Percentiles rank a stretch among this genome's conserved stretches.
phyloP scores from a whole-genome alignment of 2,329 filamentous ascomycete species.

The Alternaria sp. region DNA sequence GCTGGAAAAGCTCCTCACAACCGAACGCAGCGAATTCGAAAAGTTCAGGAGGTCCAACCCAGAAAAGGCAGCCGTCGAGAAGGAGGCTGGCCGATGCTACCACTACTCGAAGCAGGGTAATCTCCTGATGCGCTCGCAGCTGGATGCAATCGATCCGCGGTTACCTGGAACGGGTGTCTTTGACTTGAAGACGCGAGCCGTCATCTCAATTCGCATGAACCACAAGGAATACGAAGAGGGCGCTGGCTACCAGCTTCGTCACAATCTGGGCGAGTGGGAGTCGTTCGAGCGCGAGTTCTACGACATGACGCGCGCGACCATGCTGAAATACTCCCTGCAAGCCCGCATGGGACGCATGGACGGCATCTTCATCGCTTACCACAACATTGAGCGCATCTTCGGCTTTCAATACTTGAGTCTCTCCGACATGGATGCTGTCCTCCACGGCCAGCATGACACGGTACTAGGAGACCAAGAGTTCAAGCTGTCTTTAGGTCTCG shows the following conservation, averaged over 20 bases:
- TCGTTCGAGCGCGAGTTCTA: conserved; percentile 96
- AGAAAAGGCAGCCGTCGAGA: conserved; percentile 74
- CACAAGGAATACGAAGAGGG: conserved; percentile 73
- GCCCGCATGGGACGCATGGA: conserved; percentile 98
- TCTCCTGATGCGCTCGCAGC: conserved; percentile 92
- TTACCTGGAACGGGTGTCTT: conserved; percentile 93
- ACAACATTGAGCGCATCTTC: conserved; percentile 94
- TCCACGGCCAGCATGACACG: conserved; percentile 78
- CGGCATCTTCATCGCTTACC: conserved; percentile 95
- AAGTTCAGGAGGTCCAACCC: conserved; percentile 67
- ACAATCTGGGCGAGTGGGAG: conserved; percentile 77
- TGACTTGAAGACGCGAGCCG: conserved; percentile 93
- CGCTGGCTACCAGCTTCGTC: conserved; percentile 84
- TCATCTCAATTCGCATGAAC: conserved; percentile 91
- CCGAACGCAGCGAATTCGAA: conserved; percentile 83
- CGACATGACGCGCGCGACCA: conserved; percentile 93
- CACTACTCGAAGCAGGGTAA: conserved; percentile 88
- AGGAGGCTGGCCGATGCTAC: conserved; percentile 64
- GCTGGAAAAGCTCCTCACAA: conserved; percentile 92
- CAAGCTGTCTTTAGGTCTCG: conserved; percentile 75
- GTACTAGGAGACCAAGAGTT: conserved; percentile 84
- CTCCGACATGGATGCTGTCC: conserved; percentile 82
- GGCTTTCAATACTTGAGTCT: conserved; percentile 95
- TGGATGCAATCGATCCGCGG: conserved; percentile 86
- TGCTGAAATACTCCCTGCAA: conserved; percentile 96